These are phyloP conservation scores for Pythium coloratum DNA, from an alignment of 352 stramenopile genomes.

Conservation along the genomic window DNA sequence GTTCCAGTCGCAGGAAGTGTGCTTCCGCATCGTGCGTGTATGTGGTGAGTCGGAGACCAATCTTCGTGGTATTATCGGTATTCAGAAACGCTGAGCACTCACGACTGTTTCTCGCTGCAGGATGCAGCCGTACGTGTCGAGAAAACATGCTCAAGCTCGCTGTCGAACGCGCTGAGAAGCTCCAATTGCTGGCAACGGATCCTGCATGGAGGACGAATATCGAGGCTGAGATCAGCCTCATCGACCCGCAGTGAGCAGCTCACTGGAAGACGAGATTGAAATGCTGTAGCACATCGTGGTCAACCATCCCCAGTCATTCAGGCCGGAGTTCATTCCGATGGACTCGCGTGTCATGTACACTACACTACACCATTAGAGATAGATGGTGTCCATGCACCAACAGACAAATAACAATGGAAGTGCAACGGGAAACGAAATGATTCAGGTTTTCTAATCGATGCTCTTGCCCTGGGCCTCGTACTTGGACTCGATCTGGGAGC, in stretches of 20 bases:
- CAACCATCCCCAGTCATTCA: not conserved
- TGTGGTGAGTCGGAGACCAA: constrained; percentile 43
- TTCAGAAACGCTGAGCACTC: not conserved
- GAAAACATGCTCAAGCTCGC: constrained; percentile 54
- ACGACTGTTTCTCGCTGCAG: constrained; percentile 19
- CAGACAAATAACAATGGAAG: not conserved
- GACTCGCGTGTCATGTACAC: not conserved
- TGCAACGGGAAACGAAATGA: not conserved
- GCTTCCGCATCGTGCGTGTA: constrained; percentile 59
- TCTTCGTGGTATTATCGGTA: too few relatives aligned
- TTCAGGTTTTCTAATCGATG: constrained; percentile 61
- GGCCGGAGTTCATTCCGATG: not conserved
- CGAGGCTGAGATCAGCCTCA: constrained; percentile 46
- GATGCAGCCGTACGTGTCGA: constrained; percentile 54
- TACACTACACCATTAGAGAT: not conserved
- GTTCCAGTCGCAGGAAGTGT: constrained; percentile 56
- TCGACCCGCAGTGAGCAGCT: constrained; percentile 45
- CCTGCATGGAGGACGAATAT: constrained; percentile 44
- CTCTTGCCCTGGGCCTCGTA: constrained; percentile 81
- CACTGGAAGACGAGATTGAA: not conserved
- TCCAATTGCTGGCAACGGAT: constrained; percentile 40
- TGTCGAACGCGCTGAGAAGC: constrained; percentile 42
- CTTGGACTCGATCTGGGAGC: constrained; percentile 86
- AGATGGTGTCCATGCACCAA: too few relatives aligned
- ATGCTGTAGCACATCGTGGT: not conserved